Conservation (phyloP, 257 asterid species). For the Vinca minor region DNA sequence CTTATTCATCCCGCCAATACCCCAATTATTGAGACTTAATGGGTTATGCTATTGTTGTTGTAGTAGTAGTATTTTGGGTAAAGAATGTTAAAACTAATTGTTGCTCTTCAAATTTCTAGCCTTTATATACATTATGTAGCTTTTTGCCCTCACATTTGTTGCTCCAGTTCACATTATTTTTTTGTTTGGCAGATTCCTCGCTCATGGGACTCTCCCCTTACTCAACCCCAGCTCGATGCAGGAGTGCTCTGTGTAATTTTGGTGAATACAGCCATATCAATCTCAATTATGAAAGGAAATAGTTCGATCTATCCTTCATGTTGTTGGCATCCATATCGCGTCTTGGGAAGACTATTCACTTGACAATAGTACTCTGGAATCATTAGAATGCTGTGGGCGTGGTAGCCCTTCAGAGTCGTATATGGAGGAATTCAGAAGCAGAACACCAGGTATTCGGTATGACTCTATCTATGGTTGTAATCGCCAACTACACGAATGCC, state of each 20-base stretch:
- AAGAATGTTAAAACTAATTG: no score
- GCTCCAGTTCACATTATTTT: not conserved
- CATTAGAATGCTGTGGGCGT: conserved; percentile 36
- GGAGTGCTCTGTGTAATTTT: conserved; percentile 79
- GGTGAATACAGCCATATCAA: conserved; percentile 77
- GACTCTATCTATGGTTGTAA: conserved; percentile 34
- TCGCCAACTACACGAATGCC: conserved; percentile 47
- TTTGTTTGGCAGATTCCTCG: conserved; percentile 1
- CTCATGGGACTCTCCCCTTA: conserved; percentile 80
- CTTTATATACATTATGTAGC: no score
- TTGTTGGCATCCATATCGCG: conserved; percentile 58
- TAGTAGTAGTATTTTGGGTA: no score
- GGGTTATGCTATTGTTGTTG: no score
- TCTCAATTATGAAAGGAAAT: conserved; percentile 68
- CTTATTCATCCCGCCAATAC: no score
- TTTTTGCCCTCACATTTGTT: not conserved
- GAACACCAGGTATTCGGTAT: conserved; percentile 48
- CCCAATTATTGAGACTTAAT: no score
- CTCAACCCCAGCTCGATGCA: conserved; percentile 71
- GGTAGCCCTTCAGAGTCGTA: conserved; percentile 51
- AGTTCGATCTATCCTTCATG: conserved; percentile 57
- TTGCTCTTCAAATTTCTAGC: no score
- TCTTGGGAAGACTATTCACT: conserved; percentile 59
- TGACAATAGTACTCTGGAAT: conserved; percentile 34
- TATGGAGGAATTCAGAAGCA: conserved; percentile 69